Percentiles rank a stretch among this genome's conserved stretches.
Conservation (phyloP, 257 asterid species). For the Mentha longifolia region DNA sequence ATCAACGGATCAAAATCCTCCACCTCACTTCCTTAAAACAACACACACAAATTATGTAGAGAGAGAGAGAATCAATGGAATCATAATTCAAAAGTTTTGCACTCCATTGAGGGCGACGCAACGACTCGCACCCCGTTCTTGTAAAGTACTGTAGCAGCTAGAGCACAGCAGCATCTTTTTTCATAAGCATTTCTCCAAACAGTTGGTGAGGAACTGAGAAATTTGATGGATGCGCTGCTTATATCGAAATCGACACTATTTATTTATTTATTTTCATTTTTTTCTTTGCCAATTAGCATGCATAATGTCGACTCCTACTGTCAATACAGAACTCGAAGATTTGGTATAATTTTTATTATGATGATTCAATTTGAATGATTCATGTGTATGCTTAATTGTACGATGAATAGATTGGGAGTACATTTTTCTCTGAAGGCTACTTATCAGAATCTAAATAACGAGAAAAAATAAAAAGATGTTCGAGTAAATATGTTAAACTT, state of each 20-base stretch:
- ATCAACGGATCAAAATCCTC: not conserved
- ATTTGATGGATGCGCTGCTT: not conserved
- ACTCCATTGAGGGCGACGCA: not conserved
- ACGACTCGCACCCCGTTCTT: not conserved
- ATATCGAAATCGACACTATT: not conserved
- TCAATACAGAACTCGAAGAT: conserved; percentile 36
- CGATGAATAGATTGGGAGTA: not conserved
- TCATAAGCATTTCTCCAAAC: conserved; percentile 21
- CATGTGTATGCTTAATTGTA: not conserved
- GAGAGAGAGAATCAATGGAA: not conserved
- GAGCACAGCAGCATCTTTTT: too few species aligned
- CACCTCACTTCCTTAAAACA: too few species aligned
- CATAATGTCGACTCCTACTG: not conserved
- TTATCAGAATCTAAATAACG: not conserved
- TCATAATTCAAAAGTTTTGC: too few species aligned
- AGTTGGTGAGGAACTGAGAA: conserved; percentile 14
- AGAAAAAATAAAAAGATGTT: too few species aligned
- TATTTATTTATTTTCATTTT: not conserved
- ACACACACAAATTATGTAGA: not conserved
- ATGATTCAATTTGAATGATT: not conserved
- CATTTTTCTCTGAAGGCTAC: not conserved
- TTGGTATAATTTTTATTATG: conserved; percentile 32
- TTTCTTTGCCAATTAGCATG: not conserved
- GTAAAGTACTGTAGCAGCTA: too few species aligned
- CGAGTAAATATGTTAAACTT: too few species aligned